Evolutionary conservation across 805 yeast species (phyloP).

Genomic region (Lachancea dasiensis): DNA sequence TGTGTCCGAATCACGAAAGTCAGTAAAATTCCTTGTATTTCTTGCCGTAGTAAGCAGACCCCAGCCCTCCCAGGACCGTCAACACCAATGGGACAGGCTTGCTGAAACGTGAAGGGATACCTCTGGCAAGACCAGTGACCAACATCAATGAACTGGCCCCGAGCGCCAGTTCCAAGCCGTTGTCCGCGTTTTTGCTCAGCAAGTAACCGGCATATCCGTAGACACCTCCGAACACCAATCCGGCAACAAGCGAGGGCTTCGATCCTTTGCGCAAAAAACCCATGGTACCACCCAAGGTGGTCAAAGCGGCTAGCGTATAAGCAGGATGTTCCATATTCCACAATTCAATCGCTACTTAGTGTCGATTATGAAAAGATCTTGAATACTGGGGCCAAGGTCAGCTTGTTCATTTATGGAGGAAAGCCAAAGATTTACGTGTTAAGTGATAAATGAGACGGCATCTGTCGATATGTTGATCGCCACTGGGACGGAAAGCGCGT

Average conservation of each 20-base stretch:
- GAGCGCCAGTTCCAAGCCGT: constrained; percentile 76
- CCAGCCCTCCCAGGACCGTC: constrained; percentile 54
- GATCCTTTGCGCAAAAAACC: constrained; percentile 69
- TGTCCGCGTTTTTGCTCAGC: constrained; percentile 62
- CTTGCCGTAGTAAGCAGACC: constrained; percentile 52
- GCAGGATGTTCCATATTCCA: constrained; percentile 65
- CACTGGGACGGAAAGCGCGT: no score
- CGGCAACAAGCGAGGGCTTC: constrained; percentile 75
- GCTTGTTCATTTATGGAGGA: no score
- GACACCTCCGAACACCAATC: constrained; percentile 51
- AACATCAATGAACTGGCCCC: constrained; percentile 62
- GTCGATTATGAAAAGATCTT: no score
- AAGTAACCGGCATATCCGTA: constrained; percentile 74
- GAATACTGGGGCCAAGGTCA: background rate
- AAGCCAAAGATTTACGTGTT: no score
- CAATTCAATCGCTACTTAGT: background rate
- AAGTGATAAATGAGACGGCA: no score
- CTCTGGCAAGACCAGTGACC: constrained; percentile 69
- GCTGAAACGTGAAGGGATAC: constrained; percentile 48
- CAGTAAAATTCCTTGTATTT: constrained; percentile 71
- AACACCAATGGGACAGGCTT: constrained; percentile 74
- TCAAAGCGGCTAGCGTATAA: constrained; percentile 60
- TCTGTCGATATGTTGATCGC: no score
- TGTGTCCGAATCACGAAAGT: background rate
- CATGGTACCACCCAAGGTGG: constrained; percentile 63